Evolutionary conservation across 306 rosid species (phyloP).

Genomic region (Casuarina equisetifolia): DNA sequence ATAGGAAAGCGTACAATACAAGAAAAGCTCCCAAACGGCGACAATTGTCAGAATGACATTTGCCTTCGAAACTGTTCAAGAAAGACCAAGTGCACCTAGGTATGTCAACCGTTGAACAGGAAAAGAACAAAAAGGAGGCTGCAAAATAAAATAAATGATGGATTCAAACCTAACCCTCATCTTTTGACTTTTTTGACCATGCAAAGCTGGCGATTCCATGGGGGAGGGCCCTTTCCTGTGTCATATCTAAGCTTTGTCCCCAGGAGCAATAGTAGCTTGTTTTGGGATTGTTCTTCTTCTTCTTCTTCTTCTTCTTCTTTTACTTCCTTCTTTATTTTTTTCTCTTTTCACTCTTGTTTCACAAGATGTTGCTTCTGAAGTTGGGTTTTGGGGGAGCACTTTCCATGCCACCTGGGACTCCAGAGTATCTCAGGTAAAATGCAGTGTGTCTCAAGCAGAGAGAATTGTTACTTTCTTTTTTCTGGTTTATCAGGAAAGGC

Average conservation of each 20-base stretch:
- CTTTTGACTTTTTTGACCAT: conserved; percentile 48
- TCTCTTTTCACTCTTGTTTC: background rate
- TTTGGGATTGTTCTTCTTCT: background rate
- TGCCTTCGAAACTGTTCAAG: conserved; percentile 24
- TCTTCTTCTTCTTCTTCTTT: background rate
- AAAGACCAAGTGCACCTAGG: conserved; percentile 34
- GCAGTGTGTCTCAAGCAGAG: too few species aligned
- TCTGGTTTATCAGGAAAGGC: too few species aligned
- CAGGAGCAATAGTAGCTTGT: conserved; percentile 15
- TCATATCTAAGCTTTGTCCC: conserved; percentile 26
- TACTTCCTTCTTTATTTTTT: background rate
- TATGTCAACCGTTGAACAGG: conserved; percentile 14
- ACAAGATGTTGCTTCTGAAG: background rate
- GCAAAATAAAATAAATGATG: conserved; percentile 43
- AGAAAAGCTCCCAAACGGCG: conserved; percentile 33
- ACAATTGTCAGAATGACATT: conserved; percentile 60
- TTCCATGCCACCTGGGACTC: too few species aligned
- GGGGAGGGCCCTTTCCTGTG: conserved; percentile 22
- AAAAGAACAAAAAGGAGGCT: conserved; percentile 15
- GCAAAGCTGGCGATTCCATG: conserved; percentile 28
- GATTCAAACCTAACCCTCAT: conserved; percentile 50
- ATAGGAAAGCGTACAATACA: conserved; percentile 25
- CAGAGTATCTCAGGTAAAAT: too few species aligned
- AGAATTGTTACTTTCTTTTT: too few species aligned
- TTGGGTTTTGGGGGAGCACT: background rate